phyloP scores from a whole-genome alignment of 257 asterid genomes.

The Gentiana straminea region DNA sequence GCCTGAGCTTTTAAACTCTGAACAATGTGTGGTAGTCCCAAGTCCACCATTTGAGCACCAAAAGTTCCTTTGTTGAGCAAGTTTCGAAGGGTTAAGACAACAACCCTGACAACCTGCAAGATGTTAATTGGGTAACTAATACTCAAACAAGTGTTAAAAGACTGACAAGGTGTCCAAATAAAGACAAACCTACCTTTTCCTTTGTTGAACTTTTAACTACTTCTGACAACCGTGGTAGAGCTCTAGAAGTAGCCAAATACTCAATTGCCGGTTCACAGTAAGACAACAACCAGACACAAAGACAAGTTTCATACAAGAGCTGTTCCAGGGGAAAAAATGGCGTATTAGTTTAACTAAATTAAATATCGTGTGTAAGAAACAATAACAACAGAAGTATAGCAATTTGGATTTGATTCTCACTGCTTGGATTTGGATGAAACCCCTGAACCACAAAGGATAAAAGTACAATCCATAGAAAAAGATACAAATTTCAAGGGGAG shows the following conservation, averaged over 20 bases:
- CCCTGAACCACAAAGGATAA: too few species aligned
- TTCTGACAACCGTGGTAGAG: constrained; percentile 53
- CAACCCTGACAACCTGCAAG: constrained; percentile 79
- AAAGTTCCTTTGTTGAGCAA: constrained; percentile 69
- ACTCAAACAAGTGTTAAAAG: neutral
- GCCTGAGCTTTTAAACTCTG: constrained; percentile 88
- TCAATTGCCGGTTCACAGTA: constrained; percentile 87
- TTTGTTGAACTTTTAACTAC: constrained; percentile 88
- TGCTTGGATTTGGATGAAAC: too few species aligned
- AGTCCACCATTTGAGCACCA: constrained; percentile 80
- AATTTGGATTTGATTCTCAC: neutral
- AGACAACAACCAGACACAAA: constrained; percentile 84
- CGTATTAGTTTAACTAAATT: neutral
- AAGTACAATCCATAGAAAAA: too few species aligned
- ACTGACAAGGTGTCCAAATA: neutral
- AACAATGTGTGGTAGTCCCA: constrained; percentile 70
- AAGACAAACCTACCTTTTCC: constrained; percentile 51
- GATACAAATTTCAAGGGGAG: too few species aligned
- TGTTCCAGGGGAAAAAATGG: constrained; percentile 27
- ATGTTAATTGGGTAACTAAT: neutral
- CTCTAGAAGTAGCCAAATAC: constrained; percentile 68
- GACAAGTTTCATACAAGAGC: constrained; percentile 89
- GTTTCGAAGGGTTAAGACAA: constrained; percentile 74
- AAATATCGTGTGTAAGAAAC: neutral
- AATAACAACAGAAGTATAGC: neutral